Evolutionary conservation across 2,329 filamentous ascomycete species (phyloP).

Genomic region (Fulvia fulva): DNA sequence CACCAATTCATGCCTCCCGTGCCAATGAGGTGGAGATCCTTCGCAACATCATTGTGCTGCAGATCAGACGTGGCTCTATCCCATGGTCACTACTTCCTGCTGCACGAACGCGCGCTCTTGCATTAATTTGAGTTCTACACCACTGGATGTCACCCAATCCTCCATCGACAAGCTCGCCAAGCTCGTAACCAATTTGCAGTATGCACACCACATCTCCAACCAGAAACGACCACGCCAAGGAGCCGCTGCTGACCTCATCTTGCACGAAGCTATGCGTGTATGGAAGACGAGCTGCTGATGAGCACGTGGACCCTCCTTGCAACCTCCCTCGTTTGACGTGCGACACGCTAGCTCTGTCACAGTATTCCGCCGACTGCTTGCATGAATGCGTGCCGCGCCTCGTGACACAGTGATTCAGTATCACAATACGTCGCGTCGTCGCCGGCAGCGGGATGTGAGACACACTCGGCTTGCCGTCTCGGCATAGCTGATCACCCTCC

Average conservation of each 20-base stretch:
- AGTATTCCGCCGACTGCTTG: not conserved
- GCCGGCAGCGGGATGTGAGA: not conserved
- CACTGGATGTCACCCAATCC: not conserved
- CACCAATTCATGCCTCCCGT: not conserved
- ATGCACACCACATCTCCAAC: not conserved
- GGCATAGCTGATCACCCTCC: not conserved
- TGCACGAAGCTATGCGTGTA: not conserved
- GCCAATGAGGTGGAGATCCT: not conserved
- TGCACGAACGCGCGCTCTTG: not conserved
- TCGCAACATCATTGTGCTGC: not conserved
- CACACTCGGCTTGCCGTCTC: not conserved
- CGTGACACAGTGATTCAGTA: constrained; percentile 1
- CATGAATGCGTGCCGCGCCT: not conserved
- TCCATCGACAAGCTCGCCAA: constrained; percentile 2
- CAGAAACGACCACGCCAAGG: not conserved
- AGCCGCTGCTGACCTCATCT: not conserved
- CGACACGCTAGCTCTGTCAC: not conserved
- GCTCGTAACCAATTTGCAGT: not conserved
- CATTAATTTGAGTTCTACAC: not conserved
- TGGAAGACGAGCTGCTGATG: not conserved
- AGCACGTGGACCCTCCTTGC: not conserved
- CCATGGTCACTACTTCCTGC: not conserved
- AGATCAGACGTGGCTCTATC: not conserved
- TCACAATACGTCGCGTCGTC: not conserved
- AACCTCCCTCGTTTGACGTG: not conserved